A percentile compares a stretch with the other conserved stretches of the same genome.
Evolutionary conservation across 2,329 filamentous ascomycete species (phyloP).

Genomic region (Botrytis aclada): DNA sequence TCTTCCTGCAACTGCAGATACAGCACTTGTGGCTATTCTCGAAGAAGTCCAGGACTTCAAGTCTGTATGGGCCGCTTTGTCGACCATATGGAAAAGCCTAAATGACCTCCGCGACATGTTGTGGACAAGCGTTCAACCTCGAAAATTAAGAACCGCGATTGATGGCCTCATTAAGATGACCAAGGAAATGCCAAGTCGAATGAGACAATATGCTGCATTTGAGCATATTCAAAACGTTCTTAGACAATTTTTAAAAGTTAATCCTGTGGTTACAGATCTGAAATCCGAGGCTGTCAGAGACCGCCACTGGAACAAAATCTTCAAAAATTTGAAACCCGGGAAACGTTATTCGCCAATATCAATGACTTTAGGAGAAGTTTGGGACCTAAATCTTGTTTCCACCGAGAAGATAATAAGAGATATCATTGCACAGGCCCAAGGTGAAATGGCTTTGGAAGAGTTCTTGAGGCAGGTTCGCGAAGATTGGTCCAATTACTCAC

Average conservation of each 20-base stretch:
- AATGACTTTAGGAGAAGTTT: slow-evolving; percentile 96
- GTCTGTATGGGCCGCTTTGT: slow-evolving; percentile 94
- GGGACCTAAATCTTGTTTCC: slow-evolving; percentile 88
- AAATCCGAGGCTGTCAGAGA: slow-evolving; percentile 97
- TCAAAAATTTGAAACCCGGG: slow-evolving; percentile 88
- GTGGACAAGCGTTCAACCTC: slow-evolving; percentile 93
- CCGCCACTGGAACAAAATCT: slow-evolving; percentile 96
- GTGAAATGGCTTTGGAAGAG: slow-evolving; percentile 97
- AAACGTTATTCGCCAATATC: slow-evolving; percentile 92
- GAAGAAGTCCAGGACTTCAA: slow-evolving; percentile 99
- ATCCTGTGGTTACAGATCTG: slow-evolving; percentile 80
- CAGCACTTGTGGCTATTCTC: slow-evolving; percentile 77
- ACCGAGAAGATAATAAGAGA: slow-evolving; percentile 86
- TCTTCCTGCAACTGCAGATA: slow-evolving; percentile 75
- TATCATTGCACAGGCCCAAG: slow-evolving; percentile 92
- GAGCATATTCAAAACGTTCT: slow-evolving; percentile 94
- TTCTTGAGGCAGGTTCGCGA: slow-evolving; percentile 96
- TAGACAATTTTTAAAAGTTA: slow-evolving; percentile 85
- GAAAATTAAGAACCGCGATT: slow-evolving; percentile 85
- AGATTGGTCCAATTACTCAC: slow-evolving; percentile 90
- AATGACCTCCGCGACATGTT: slow-evolving; percentile 89
- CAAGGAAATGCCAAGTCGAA: slow-evolving; percentile 97
- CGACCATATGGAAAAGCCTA: slow-evolving; percentile 93
- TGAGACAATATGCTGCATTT: slow-evolving; percentile 99
- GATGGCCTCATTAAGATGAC: slow-evolving; percentile 96